Evolutionary conservation across 345 rosid genomes (phyloP), one percentile per base, ranked within the genome.

Genomic region (Eucalyptus tenuipes): DNA sequence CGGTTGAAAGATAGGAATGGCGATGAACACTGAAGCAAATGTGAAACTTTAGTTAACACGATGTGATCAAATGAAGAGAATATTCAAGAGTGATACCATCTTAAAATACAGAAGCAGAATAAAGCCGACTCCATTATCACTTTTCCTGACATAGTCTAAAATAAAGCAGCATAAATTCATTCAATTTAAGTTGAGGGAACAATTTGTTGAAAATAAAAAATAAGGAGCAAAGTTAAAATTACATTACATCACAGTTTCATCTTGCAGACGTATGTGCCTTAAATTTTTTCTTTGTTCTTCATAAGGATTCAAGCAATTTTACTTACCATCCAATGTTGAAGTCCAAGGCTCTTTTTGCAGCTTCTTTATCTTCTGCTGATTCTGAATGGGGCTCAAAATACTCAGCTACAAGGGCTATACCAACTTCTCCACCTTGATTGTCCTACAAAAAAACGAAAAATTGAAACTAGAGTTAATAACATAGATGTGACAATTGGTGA

Each of bases 281-380:
- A 52, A 52, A 9, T 68, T 68, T 68, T 68, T 68, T 42, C 44
- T 84, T 18, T 84, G 33, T 84, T 45, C 53, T 47, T 45, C 86
- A 47, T 25, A 7, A 11, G 53, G 53, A 84, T 44, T 25, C n/a
- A 1, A 84, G 45, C 81, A 71, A 71, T 71, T 71, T 71, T 71
- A 18, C 81, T 71, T 71, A 89, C 92, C 92, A 91, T 85, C 90
- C 92, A 11, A 88, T 17, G 42, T 44, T 29, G 61, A 91, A 91
- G 48, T 88, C 88, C 11, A 82, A 7, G 29, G 86, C 90, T 82
- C 92, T 86, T 2, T 25, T 18, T 11, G 88, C 57, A 3, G 92
- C 91, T 49, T 75, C 86, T 49, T 14, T 80, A 47, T 91, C 89
- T 6, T 85, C 79, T 29, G 24, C 11, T 50, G 85, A 68, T n/a